Conservation (phyloP, 257 asterid species). For the Salvia hispanica region DNA sequence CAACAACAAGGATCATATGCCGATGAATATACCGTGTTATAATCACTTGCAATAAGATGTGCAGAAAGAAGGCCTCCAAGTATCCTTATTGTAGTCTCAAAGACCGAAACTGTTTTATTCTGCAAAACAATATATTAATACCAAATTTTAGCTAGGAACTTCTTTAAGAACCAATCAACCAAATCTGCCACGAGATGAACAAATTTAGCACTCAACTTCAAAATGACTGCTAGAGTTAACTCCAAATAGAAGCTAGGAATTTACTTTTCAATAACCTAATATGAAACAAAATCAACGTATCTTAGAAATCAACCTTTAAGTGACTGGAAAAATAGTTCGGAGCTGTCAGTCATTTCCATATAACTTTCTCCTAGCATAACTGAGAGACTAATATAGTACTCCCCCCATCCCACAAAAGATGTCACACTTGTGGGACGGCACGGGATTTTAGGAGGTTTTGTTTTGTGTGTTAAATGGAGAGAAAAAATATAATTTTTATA, state of each 20-base stretch:
- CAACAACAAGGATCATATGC: constrained; percentile 19
- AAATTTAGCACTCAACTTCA: constrained; percentile 19
- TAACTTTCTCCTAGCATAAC: constrained; percentile 3
- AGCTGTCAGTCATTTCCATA: constrained; percentile 8
- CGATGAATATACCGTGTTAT: constrained; percentile 71
- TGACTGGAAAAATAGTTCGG: constrained; percentile 7
- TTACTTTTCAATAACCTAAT: constrained; percentile 23
- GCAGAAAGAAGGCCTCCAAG: constrained; percentile 99
- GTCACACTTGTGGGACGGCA: too few relatives aligned
- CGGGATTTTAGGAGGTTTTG: too few relatives aligned
- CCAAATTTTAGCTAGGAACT: constrained; percentile 16
- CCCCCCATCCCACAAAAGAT: too few relatives aligned
- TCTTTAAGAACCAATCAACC: constrained; percentile 18
- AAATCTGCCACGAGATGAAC: constrained; percentile 10
- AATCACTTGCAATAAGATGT: constrained; percentile 94
- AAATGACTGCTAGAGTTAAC: constrained; percentile 16
- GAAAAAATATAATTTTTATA: too few relatives aligned
- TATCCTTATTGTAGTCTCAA: constrained; percentile 94
- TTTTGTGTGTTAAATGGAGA: too few relatives aligned
- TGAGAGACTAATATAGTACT: constrained; percentile 5
- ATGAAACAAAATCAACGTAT: constrained; percentile 2
- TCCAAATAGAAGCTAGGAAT: constrained; percentile 14
- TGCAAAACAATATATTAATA: constrained; percentile 44
- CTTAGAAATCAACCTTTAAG: constrained; percentile 20
- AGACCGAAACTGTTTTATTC: constrained; percentile 96